These are phyloP conservation scores for Mucor velutinosus DNA, from an alignment of 371 early-diverging fungal species.

Conservation along the genomic window DNA sequence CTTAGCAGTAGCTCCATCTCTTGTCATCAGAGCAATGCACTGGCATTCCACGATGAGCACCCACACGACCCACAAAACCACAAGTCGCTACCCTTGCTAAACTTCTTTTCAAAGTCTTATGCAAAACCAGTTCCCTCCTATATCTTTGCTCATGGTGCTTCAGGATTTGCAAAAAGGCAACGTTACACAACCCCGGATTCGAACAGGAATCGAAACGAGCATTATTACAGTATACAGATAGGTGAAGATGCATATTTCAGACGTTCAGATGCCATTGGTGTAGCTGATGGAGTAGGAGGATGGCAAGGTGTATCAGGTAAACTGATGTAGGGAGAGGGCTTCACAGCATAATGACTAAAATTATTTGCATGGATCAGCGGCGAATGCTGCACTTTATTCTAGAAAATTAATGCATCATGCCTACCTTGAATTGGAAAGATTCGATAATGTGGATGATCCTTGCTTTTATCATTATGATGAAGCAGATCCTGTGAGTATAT, in stretches of 20 bases:
- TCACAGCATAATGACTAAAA: neutral
- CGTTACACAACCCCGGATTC: conserved; percentile 29
- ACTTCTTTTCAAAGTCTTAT: conserved; percentile 24
- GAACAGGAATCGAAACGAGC: conserved; percentile 1
- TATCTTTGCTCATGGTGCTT: conserved; percentile 71
- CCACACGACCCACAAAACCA: neutral
- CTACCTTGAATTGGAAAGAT: conserved; percentile 73
- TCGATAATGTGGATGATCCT: conserved; percentile 40
- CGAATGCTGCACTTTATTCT: conserved; percentile 86
- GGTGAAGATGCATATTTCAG: conserved; percentile 81
- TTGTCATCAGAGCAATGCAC: neutral
- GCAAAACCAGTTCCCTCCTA: conserved; percentile 49
- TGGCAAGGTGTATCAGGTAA: conserved; percentile 58
- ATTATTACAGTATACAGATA: conserved; percentile 57
- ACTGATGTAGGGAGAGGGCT: neutral
- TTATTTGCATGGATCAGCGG: conserved; percentile 42
- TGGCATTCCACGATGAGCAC: neutral
- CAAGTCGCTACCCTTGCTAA: conserved; percentile 21
- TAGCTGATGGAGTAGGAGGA: conserved; percentile 83
- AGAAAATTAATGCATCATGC: conserved; percentile 91
- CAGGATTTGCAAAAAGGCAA: conserved; percentile 72
- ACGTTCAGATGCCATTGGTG: conserved; percentile 72
- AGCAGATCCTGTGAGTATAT: conserved; percentile 67
- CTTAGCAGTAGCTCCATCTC: neutral
- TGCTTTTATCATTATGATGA: conserved; percentile 31